phyloP scores from a whole-genome alignment of 306 rosid species.

The Rosa chinensis region DNA sequence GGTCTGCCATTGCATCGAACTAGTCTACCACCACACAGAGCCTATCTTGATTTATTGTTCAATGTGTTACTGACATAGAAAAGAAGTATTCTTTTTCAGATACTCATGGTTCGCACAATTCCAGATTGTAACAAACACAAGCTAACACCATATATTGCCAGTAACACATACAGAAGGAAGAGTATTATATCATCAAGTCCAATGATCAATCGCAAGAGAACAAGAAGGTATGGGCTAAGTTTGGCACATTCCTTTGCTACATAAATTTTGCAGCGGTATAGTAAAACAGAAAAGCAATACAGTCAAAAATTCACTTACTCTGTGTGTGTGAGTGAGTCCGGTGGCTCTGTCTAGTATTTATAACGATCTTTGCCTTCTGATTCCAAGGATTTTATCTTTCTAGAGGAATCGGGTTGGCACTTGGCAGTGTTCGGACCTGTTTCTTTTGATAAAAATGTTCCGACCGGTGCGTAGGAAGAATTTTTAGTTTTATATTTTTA shows the following conservation, averaged over 20 bases:
- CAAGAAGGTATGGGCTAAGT: neutral
- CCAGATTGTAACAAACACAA: neutral
- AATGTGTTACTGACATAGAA: neutral
- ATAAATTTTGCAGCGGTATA: neutral
- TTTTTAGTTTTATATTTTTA: no score
- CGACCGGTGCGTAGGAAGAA: no score
- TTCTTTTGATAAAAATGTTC: no score
- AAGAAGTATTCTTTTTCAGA: neutral
- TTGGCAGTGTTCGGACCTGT: no score
- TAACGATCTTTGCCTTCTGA: neutral
- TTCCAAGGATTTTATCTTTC: no score
- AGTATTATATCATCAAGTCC: neutral
- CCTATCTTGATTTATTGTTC: neutral
- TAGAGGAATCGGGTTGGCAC: no score
- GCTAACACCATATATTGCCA: neutral
- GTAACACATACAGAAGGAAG: neutral
- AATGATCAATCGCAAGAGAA: neutral
- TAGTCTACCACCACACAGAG: neutral
- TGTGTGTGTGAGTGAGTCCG: no score
- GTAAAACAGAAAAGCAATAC: neutral
- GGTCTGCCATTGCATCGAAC: neutral
- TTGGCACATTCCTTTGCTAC: neutral
- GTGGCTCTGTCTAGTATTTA: neutral
- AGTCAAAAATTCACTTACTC: neutral
- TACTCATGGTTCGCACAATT: neutral